A percentile compares a stretch with the other conserved stretches of the same genome.
Evolutionary conservation across 1,139 yeast species (phyloP).

Genomic region (Lodderomyces metapsilosis): DNA sequence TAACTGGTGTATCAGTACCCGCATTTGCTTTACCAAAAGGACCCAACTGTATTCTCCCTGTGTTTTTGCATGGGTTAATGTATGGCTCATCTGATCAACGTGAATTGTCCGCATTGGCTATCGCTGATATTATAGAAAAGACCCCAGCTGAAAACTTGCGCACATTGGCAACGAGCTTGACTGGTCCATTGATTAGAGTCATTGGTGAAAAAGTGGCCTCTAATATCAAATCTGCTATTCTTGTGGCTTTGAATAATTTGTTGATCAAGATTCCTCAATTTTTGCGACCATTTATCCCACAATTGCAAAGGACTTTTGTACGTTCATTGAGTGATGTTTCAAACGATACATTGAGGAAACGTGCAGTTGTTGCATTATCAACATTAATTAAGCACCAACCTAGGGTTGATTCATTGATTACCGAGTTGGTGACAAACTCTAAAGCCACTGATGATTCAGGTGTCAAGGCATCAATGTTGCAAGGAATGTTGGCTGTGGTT

Average conservation of each 20-base stretch:
- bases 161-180: slow-evolving; percentile 88
- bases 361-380: slow-evolving; percentile 92
- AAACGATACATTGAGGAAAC: slow-evolving; percentile 68
- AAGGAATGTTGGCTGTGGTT: slow-evolving; percentile 83
- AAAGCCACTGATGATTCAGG: slow-evolving; percentile 56
- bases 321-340: slow-evolving; percentile 79
- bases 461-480: slow-evolving; percentile 80
- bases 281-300: slow-evolving; percentile 94
- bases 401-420: slow-evolving; percentile 87
- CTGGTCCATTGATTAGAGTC: slow-evolving; percentile 97
- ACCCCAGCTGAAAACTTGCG: slow-evolving; percentile 80
- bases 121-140: slow-evolving; percentile 82
- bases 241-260: slow-evolving; percentile 76
- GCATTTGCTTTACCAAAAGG: slow-evolving; percentile 85
- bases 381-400: slow-evolving; percentile 87
- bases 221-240: slow-evolving; percentile 89
- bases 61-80: slow-evolving; percentile 93
- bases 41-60: slow-evolving; percentile 83
- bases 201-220: slow-evolving; percentile 93
- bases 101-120: slow-evolving; percentile 83
- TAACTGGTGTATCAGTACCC: slow-evolving; percentile 69
- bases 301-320: slow-evolving; percentile 94
- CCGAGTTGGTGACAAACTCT: slow-evolving; percentile 79
- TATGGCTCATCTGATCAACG: slow-evolving; percentile 84
- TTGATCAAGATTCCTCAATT: slow-evolving; percentile 85